Evolutionary conservation across 805 yeast species (phyloP).

Genomic region (Saccharomycopsis guyanensis): DNA sequence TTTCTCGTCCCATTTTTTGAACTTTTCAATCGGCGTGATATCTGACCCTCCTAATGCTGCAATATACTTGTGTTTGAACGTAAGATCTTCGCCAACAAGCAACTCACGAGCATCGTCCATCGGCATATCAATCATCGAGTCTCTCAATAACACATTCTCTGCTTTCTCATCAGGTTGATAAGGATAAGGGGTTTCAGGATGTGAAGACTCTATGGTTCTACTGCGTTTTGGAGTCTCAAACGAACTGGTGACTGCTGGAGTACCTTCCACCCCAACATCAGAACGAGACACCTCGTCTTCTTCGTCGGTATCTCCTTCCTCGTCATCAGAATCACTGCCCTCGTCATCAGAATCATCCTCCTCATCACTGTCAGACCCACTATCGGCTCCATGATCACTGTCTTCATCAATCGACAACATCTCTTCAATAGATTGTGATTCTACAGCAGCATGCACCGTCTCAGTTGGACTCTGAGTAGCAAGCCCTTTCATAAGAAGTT

Average conservation of each 20-base stretch:
- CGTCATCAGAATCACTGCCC: slow-evolving; percentile 8
- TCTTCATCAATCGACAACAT: slow-evolving; percentile 40
- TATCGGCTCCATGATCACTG: slow-evolving; percentile 24
- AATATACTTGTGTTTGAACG: slow-evolving; percentile 36
- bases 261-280: slow-evolving; percentile 26
- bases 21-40: slow-evolving; percentile 25
- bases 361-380: slow-evolving; percentile 20
- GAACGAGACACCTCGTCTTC: slow-evolving; percentile 20
- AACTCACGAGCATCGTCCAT: slow-evolving; percentile 67
- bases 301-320: slow-evolving; percentile 22
- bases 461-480: neutral
- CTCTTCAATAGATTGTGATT: slow-evolving; percentile 24
- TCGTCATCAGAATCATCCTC: slow-evolving; percentile 19
- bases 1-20: slow-evolving; percentile 26
- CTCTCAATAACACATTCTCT: slow-evolving; percentile 45
- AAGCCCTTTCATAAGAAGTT: neutral
- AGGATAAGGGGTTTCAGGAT: slow-evolving; percentile 23
- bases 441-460: neutral
- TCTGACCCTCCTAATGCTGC: slow-evolving; percentile 32
- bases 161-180: slow-evolving; percentile 32
- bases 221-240: slow-evolving; percentile 23
- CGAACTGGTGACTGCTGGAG: slow-evolving; percentile 4
- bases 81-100: slow-evolving; percentile 53
- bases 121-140: slow-evolving; percentile 56
- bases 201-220: slow-evolving; percentile 20